Base-by-base conservation (phyloP, 139 green algal genomes). In the Raphidocelis subcapitata region DNA sequence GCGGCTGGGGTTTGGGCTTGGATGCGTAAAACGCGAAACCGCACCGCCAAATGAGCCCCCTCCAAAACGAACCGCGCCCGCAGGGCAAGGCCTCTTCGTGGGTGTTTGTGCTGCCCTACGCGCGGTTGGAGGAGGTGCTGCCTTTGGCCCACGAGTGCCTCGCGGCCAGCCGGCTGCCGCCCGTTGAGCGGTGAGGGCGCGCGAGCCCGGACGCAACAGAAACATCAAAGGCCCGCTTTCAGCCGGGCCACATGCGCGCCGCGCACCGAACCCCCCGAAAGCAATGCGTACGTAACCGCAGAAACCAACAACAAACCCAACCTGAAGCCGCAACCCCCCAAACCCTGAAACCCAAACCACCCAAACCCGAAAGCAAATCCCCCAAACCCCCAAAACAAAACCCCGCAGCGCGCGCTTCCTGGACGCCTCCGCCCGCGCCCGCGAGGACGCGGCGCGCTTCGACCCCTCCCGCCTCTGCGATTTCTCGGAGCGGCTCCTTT, bases 401-500 rank as follows among this genome's bases (percentile, higher is more conserved):
- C 41, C 12, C 41, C 41, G 8, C 70, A 77, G 70, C 59, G 36
- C 71, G 55, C 62, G 47, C 36, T 24, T 65, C n/a, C 29, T 80
- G 55, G 69, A 91, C 77, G 80, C 68, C 8, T 35, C 78, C 26
- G 79, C 81, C 21, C 74, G 73, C 20, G 46, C 73, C 24, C 79
- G 82, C 3, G 84, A 88, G 68, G 83, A 86, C 52, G 75, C 67
- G 0, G 69, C 70, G 16, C 60, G 23, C 0, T 97, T 97, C 79
- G 92, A 97, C 81, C 69, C 81, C 44, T 88, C 75, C 47, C 81
- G 86, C 26, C 84, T 97, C 62, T 79, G 90, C 33, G 87, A 95
- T 63, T 92, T 92, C 28, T 72, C 29, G 20, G 91, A 97, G 79
- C 79, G 69, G 35, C 63, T 95, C 23, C 32, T 84, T 44, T 79